Conservation (phyloP, 108 stramenopile species). For the Fragilariopsis cylindrus region DNA sequence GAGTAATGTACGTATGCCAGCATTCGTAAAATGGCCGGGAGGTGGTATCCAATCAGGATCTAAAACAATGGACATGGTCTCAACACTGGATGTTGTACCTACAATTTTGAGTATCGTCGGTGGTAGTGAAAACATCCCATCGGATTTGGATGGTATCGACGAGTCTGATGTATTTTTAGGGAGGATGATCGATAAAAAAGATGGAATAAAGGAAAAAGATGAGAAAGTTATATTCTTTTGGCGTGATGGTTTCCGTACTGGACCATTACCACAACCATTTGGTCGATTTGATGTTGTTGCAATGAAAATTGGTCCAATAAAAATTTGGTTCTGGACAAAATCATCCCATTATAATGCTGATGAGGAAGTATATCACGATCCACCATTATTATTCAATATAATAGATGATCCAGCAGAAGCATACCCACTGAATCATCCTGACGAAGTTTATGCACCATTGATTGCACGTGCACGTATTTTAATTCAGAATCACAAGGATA, state of each 20-base stretch:
- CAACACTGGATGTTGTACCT: conserved; percentile 67
- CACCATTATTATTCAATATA: conserved; percentile 68
- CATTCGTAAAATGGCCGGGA: conserved; percentile 47
- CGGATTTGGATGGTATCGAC: conserved; percentile 57
- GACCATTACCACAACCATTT: conserved; percentile 55
- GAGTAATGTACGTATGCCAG: conserved; percentile 70
- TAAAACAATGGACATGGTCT: conserved; percentile 39
- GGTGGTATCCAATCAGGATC: conserved; percentile 20
- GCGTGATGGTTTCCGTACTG: conserved; percentile 61
- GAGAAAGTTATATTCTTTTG: conserved; percentile 55
- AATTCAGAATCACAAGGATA: conserved; percentile 45
- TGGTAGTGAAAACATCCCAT: conserved; percentile 12
- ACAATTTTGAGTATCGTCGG: conserved; percentile 46
- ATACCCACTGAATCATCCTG: conserved; percentile 45
- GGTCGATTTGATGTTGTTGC: conserved; percentile 68
- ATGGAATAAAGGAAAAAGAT: not conserved
- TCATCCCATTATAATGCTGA: conserved; percentile 71
- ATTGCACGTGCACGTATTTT: conserved; percentile 25
- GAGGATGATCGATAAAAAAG: not conserved
- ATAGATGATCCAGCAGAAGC: conserved; percentile 63
- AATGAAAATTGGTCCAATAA: conserved; percentile 44
- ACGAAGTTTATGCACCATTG: conserved; percentile 22
- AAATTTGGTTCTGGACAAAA: conserved; percentile 68
- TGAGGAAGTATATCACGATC: conserved; percentile 59
- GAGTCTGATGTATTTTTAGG: conserved; percentile 34